Conservation (phyloP, 495 filamentous ascomycete species). For the Jackrogersella multiformis region DNA sequence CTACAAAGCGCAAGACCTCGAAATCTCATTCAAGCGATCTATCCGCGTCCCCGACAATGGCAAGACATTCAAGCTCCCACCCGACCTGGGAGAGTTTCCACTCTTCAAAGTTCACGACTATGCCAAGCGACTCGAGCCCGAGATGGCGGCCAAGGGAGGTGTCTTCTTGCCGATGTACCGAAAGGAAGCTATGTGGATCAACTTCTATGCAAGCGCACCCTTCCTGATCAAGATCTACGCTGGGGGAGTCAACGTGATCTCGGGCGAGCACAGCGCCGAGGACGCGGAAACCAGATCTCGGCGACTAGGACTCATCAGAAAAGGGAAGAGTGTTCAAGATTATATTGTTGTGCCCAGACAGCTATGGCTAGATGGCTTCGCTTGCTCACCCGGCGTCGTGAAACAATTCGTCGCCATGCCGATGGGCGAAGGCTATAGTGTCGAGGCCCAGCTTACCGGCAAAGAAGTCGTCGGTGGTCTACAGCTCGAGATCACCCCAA, state of each 20-base stretch:
- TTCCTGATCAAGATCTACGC: slow-evolving; percentile 59
- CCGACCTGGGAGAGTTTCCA: slow-evolving; percentile 52
- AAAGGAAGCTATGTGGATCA: slow-evolving; percentile 60
- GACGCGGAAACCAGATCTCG: slow-evolving; percentile 4
- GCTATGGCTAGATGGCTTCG: slow-evolving; percentile 61
- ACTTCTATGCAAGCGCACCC: slow-evolving; percentile 36
- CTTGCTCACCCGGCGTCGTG: slow-evolving; percentile 43
- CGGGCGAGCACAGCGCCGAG: slow-evolving; percentile 50
- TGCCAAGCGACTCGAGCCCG: slow-evolving; percentile 39
- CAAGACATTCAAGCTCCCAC: slow-evolving; percentile 48
- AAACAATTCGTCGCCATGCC: slow-evolving; percentile 58
- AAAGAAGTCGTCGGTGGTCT: slow-evolving; percentile 55
- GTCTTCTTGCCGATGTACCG: slow-evolving; percentile 58
- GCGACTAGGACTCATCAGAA: not conserved
- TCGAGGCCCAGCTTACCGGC: slow-evolving; percentile 60
- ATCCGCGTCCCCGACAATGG: slow-evolving; percentile 57
- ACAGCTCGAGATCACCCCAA: slow-evolving; percentile 58
- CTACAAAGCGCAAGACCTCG: not conserved
- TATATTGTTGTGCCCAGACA: slow-evolving; percentile 59
- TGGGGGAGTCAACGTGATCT: slow-evolving; percentile 60
- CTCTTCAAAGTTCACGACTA: slow-evolving; percentile 51
- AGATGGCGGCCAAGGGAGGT: slow-evolving; percentile 53
- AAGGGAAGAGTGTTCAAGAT: slow-evolving; percentile 50
- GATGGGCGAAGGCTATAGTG: slow-evolving; percentile 54
- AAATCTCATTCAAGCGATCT: slow-evolving; percentile 50